Base-by-base conservation (phyloP, 768 basidiomycete genomes). In the Plicaturopsis crispa region DNA sequence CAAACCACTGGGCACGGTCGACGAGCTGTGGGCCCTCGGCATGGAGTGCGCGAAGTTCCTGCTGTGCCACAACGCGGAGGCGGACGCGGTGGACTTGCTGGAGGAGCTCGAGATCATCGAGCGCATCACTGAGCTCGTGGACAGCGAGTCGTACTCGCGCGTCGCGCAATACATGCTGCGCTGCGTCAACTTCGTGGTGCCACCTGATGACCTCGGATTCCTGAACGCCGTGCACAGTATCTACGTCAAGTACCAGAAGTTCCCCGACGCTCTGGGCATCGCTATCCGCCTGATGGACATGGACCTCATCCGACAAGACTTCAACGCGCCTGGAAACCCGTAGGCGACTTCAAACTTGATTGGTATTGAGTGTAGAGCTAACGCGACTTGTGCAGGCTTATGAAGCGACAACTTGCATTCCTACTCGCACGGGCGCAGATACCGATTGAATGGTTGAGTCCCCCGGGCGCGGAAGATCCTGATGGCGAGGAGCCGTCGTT, bases 111-210 rank as follows among this genome's bases (percentile, higher is more conserved):
- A 99, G 58, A 84, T 86, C 48, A 82, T 96, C 18, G 72, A 80
- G 43, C 74, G 77, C 52, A 80, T 97, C 46, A 70, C 74, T 13
- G 65, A 76, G 8, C 62, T 92, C 31, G 83, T 96, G 14, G 93
- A 98, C 49, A 72, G 80, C 19, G 87, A 93, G 60, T 93, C 87
- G 0, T 98, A 74, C 52, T 69, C 66, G 35, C 80, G 96, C 36
- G 93, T 99, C 4, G 94, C 92, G 49, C 79, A 85, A 35, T 99
- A 99, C 57, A 97, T 98, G 89, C 80, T 94, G 55, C 77, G 84
- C 55, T 94, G 91, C 48, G 87, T 97, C 4, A 84, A 80, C 51
- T 74, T 97, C 33, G 74, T 99, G 4, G 84, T 87, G 1, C 88
- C 92, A 31, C 92, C 92, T 18, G 96, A 98, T 56, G 96, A 98